Evolutionary conservation across 2,329 filamentous ascomycete species (phyloP).

Genomic region (Coniochaeta hoffmannii): DNA sequence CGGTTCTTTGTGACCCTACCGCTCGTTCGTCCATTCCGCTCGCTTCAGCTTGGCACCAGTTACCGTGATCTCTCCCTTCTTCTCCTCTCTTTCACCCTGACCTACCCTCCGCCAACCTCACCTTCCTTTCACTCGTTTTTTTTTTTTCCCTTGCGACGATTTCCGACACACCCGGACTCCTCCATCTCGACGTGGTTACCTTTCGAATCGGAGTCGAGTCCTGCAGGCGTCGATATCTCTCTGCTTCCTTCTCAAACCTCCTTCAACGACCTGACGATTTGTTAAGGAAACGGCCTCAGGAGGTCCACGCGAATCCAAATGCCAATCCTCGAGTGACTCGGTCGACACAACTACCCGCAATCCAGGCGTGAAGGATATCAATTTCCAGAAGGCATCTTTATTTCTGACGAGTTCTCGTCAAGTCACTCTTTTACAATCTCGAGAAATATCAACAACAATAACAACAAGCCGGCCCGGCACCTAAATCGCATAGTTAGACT

Average conservation of each 20-base stretch:
- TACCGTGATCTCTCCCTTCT: conserved; percentile 6
- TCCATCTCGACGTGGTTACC: neutral
- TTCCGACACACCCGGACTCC: neutral
- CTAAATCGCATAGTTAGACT: neutral
- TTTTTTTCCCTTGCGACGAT: neutral
- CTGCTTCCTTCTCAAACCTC: conserved; percentile 10
- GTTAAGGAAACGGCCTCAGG: conserved; percentile 14
- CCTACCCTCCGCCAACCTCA: conserved; percentile 3
- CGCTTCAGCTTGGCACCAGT: conserved; percentile 6
- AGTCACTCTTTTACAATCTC: conserved; percentile 30
- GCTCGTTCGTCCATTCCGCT: neutral
- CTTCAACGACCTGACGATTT: conserved; percentile 5
- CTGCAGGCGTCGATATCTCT: neutral
- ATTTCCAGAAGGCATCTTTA: conserved; percentile 9
- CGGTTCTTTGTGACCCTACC: no score
- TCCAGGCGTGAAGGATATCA: conserved; percentile 18
- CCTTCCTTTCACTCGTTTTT: neutral
- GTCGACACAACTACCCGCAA: conserved; percentile 13
- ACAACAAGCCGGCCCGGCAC: conserved; percentile 13
- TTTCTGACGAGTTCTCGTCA: conserved; percentile 36
- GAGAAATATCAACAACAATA: no score
- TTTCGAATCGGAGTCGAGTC: neutral
- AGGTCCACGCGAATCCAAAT: conserved; percentile 19
- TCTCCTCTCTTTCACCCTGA: conserved; percentile 6
- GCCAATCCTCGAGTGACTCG: conserved; percentile 20